Base-by-base conservation (phyloP, 2,329 filamentous ascomycete genomes). In the Neofusicoccum kwambonambiense region DNA sequence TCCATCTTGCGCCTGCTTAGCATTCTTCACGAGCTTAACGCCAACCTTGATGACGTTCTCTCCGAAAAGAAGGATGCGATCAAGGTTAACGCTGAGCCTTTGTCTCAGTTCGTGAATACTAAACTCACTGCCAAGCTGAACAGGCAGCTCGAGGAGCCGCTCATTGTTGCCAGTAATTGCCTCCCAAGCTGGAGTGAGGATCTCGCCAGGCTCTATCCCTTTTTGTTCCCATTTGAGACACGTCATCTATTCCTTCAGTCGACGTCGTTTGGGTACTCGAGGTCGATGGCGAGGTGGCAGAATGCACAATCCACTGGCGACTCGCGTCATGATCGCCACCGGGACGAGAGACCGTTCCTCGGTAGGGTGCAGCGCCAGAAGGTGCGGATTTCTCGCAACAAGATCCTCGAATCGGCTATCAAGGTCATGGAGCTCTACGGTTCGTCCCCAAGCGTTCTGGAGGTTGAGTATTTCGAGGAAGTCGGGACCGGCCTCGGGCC, bases 351-450 rank as follows among this genome's bases (percentile, higher is more conserved):
- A 12, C 93, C 93, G 1, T 97, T 96, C 83, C 82, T 98, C 2
- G 95, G 95, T 13, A 87, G 94, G 47, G 84, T 97, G 1, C 95
- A 98, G 76, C 89, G 95, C 64, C 95, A 99, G 74, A 99, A 99
- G 78, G 94, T 99, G n/a, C 90, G 95, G 50, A 98, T 99, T 67
- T 97, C 94, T 4, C 88, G 95, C 49, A 88, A 87, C n/a, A 93
- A 96, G 72, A 97, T 99, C 51, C 83, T 99, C 7, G 95, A 99
- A 75, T 98, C 95, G 13, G 95, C 95, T 0, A 84, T 98, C 76
- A 99, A 99, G 78, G 95, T 99, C 35, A 98, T 99, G 94, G 94
- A 99, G 71, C 86, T 98, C 2, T 99, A 99, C 72, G 95, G 95
- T 0, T 92, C 92, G n/a, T 96, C 94, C 0, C 92, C 96, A 66